Evolutionary conservation across 208 protist species (phyloP).

Genomic region (Leishmania arabica): DNA sequence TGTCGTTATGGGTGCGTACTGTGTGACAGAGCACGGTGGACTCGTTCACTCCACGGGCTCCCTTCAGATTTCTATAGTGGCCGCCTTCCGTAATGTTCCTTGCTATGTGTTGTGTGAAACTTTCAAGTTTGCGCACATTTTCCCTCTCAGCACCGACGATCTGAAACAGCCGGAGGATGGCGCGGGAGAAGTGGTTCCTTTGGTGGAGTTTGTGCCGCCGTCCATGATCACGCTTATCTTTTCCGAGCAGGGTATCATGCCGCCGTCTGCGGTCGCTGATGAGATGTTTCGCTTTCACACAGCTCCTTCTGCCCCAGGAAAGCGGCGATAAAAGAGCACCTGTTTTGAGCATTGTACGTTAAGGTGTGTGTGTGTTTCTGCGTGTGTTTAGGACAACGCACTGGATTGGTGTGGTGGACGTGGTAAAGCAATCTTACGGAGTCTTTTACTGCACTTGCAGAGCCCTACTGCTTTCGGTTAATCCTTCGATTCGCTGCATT

Average conservation of each 20-base stretch:
- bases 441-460: neutral
- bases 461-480: neutral
- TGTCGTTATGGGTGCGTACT: conserved; percentile 97
- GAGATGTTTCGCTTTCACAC: conserved; percentile 96
- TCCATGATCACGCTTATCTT: conserved; percentile 95
- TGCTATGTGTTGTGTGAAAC: conserved; percentile 99
- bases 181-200: conserved; percentile 48
- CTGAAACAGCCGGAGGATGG: conserved; percentile 72
- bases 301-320: conserved; percentile 62
- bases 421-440: neutral
- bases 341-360: too few relatives aligned
- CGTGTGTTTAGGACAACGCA: too few relatives aligned
- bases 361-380: neutral
- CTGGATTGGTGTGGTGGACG: neutral
- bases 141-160: conserved; percentile 96
- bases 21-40: conserved; percentile 99
- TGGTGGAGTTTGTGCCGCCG: conserved; percentile 91
- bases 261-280: conserved; percentile 98
- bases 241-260: conserved; percentile 99
- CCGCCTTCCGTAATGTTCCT: conserved; percentile 95
- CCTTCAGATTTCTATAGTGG: conserved; percentile 96
- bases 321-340: conserved; percentile 38
- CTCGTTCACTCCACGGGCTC: conserved; percentile 99
- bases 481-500: neutral
- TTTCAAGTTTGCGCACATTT: conserved; percentile 98